phyloP scores from a whole-genome alignment of 768 basidiomycete genomes.

The Pisolithus tinctorius region DNA sequence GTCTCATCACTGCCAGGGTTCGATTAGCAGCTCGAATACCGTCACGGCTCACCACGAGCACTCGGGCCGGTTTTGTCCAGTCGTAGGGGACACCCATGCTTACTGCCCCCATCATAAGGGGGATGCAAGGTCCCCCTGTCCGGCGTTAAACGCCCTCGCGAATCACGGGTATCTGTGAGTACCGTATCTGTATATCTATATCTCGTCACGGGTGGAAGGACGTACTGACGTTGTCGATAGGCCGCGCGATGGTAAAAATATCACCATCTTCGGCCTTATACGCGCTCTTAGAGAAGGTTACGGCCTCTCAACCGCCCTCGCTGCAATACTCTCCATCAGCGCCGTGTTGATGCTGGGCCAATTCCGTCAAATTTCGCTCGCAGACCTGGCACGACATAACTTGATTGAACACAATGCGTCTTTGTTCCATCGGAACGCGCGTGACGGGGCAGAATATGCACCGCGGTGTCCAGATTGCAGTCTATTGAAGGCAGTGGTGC shows the following conservation, averaged over 20 bases:
- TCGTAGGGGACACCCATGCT: conserved; percentile 33
- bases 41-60: conserved; percentile 13
- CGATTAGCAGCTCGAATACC: no score
- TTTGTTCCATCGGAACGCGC: conserved; percentile 44
- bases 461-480: conserved; percentile 31
- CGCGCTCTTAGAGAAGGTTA: conserved; percentile 45
- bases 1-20: no score
- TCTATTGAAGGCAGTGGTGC: conserved; percentile 34
- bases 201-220: neutral
- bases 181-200: neutral
- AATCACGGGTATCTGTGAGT: conserved; percentile 73
- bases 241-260: conserved; percentile 44
- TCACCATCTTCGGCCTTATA: conserved; percentile 35
- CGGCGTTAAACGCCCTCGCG: conserved; percentile 67
- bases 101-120: conserved; percentile 40
- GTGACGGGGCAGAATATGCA: conserved; percentile 38
- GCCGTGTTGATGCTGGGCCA: conserved; percentile 38
- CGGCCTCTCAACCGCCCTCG: conserved; percentile 40
- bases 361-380: conserved; percentile 28
- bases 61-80: conserved; percentile 30
- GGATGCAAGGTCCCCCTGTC: conserved; percentile 62
- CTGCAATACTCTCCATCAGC: conserved; percentile 42
- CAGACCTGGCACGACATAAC: conserved; percentile 42
- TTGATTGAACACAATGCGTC: conserved; percentile 55
- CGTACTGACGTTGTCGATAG: conserved; percentile 24